Conservation (phyloP, 768 basidiomycete genomes). For the Rhodocollybia butyracea region DNA sequence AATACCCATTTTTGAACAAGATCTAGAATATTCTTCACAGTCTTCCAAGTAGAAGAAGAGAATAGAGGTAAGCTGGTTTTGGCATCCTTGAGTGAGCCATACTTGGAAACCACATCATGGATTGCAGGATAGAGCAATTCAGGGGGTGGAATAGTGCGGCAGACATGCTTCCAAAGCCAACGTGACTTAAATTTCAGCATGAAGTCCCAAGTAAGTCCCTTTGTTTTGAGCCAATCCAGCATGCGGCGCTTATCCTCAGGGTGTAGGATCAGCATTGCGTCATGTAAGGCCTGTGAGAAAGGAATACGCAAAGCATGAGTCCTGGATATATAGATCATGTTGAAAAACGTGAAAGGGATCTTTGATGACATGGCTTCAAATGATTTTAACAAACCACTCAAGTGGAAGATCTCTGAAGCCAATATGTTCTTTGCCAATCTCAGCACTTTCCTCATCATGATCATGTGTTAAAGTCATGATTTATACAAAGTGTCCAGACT, state of each 20-base stretch:
- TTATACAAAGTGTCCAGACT: background rate
- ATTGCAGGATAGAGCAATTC: constrained; percentile 11
- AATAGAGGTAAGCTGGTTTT: constrained; percentile 11
- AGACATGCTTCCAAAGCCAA: constrained; percentile 7
- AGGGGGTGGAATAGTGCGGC: constrained; percentile 11
- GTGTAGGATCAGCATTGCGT: constrained; percentile 23
- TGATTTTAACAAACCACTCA: background rate
- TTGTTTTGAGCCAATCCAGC: background rate
- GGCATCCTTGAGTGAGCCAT: constrained; percentile 15
- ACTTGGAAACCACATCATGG: constrained; percentile 9
- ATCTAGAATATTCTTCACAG: constrained; percentile 8
- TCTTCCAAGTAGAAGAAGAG: constrained; percentile 9
- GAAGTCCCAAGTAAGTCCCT: background rate
- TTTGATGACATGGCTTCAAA: constrained; percentile 22
- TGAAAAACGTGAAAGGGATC: constrained; percentile 26
- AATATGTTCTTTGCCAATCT: background rate
- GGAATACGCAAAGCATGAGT: constrained; percentile 22
- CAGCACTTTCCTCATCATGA: background rate
- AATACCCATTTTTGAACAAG: constrained; percentile 10
- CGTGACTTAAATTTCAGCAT: constrained; percentile 5
- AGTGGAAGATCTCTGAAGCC: background rate
- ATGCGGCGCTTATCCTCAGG: constrained; percentile 13
- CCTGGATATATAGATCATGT: constrained; percentile 23
- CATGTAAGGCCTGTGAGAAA: constrained; percentile 17
- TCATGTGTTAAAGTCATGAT: background rate